Base-by-base conservation (phyloP, 495 filamentous ascomycete genomes). In the Elasticomyces elasticus region DNA sequence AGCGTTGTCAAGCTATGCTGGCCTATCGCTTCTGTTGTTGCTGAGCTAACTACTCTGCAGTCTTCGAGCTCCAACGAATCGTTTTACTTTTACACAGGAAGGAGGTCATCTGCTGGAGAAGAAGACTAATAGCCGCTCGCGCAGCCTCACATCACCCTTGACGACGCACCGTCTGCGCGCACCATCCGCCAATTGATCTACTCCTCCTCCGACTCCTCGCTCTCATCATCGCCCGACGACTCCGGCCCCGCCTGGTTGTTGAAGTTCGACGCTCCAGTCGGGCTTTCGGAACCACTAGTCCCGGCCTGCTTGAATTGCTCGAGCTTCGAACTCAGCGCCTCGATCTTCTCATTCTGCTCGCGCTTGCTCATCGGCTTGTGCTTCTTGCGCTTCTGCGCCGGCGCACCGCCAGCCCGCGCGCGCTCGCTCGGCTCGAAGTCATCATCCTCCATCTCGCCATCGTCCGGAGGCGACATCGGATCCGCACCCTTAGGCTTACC, bases 281-380 rank as follows among this genome's bases (percentile, higher is more conserved):
- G 52, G 12, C 30, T 30, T 47, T 56, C 58, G 45, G 56, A 49
- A 15, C 58, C 58, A 46, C 58, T 54, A 22, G 43, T 54, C 17
- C 46, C 58, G 20, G 23, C 13, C 23, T 52, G 38, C 13, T 55
- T 47, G 45, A 57, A 72, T 25, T 55, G 58, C 43, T 72, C 67
- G 2, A 81, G 71, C 62, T 78, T 58, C 30, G 53, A 79, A 65
- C 83, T 76, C 17, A 98, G 79, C 68, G 86, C 78, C 49, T 81
- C 78, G 65, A 98, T 94, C 60, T 84, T 85, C 9, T 83, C 80
- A 65, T 96, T 89, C 69, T 98, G 92, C 70, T 98, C 91, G 20
- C 71, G 74, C 68, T 89, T 91, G 73, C 85, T 91, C 92, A 97
- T 98, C 0, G 92, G 92, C 76, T 96, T 97, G 72, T 98, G 95